Base-by-base conservation (phyloP, 352 stramenopile genomes). In the Thraustochytrium sp. region DNA sequence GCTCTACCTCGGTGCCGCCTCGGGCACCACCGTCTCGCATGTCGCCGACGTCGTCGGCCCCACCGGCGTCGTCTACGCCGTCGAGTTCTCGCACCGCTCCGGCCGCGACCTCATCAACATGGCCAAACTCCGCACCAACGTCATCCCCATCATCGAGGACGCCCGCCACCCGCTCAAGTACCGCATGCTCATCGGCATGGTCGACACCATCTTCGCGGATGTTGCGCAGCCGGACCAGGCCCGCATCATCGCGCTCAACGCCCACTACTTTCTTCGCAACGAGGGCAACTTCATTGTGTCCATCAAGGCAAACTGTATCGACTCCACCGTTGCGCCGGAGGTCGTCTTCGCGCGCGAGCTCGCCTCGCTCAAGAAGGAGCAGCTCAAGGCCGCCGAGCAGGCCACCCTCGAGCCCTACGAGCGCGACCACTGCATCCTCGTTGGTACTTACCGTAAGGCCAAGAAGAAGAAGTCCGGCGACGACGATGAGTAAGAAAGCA, bases 61-160 rank as follows among this genome's bases (percentile, higher is more conserved):
- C 18, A 85, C 86, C 63, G 68, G 74, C 21, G 94, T 93, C 49
- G 97, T 99, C 38, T 99, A 99, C 89, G 96, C 96, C 4, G 97
- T 99, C 2, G 97, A 99, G 92, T 99, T 99, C 90, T 98, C 96
- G 36, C 96, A 99, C 90, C 94, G 97, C 72, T 96, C 96, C 29
- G 97, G 97, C 36, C 94, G 97, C 73, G 97, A 99, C 87, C 91
- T 99, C 31, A 97, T 99, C 86, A 99, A 98, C 88, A 94, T 99
- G 84, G 96, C 97, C 87, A 99, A 99, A 91, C 94, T 91, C 75
- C 94, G 97, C 73, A 99, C 97, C 2, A 99, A 99, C 89, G 92
- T 99, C 8, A 98, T 99, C 75, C 97, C 97, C 75, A 99, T 99
- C 87, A 99, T 99, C 68, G 97, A 99, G 89, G 96, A 99, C 90